Evolutionary conservation across 139 green algal species (phyloP).

Genomic region (Micractinium sp.): DNA sequence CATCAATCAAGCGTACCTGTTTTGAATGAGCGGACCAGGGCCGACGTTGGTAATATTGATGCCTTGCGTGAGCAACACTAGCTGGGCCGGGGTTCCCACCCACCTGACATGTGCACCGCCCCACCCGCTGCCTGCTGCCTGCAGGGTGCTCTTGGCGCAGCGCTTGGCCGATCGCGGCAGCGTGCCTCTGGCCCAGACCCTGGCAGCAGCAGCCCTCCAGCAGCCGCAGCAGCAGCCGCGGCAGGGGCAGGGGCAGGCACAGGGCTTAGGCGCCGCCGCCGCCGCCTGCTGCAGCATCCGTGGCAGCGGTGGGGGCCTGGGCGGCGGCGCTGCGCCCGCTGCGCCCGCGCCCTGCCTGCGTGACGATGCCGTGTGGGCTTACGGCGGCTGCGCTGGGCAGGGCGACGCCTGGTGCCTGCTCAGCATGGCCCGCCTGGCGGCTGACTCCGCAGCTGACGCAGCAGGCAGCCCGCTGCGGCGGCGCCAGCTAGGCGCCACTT

Average conservation of each 20-base stretch:
- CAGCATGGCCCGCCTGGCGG: background rate
- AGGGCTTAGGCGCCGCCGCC: background rate
- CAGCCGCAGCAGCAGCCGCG: background rate
- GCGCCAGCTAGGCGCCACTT: background rate
- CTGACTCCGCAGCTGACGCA: background rate
- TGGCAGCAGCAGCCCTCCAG: background rate
- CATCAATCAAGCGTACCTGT: too few species aligned
- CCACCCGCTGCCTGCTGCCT: background rate
- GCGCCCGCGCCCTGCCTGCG: background rate
- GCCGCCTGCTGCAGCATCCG: background rate
- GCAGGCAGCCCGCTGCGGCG: background rate
- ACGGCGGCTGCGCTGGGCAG: background rate
- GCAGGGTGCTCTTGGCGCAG: slow-evolving; percentile 6
- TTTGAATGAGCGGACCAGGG: too few species aligned
- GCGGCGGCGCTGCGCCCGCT: background rate
- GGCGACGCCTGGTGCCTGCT: slow-evolving; percentile 32
- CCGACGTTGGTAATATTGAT: too few species aligned
- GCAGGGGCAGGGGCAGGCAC: background rate
- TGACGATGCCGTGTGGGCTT: background rate
- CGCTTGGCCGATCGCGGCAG: background rate
- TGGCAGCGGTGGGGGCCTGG: background rate
- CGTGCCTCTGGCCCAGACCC: background rate
- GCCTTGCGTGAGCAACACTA: too few species aligned
- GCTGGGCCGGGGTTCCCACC: background rate
- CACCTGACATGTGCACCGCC: background rate